phyloP scores from a whole-genome alignment of 1,284 basidiomycete species.

The Cystobasidium pallidum region DNA sequence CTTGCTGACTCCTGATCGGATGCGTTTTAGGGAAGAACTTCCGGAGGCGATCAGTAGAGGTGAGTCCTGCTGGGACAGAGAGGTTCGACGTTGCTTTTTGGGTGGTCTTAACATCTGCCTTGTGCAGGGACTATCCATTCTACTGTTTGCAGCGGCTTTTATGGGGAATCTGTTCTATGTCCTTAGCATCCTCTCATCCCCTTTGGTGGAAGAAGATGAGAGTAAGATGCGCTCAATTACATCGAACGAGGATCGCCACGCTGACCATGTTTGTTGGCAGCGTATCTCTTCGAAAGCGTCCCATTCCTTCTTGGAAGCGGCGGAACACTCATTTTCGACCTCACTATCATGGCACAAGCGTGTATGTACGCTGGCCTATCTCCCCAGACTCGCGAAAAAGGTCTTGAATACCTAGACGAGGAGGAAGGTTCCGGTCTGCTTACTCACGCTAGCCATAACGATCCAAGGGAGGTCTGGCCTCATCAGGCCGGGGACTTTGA shows the following conservation, averaged over 20 bases:
- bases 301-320: slow-evolving; percentile 71
- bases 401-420: not conserved
- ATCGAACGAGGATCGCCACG: not conserved
- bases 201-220: slow-evolving; percentile 57
- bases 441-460: not conserved
- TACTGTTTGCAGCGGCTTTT: slow-evolving; percentile 88
- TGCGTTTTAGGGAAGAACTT: slow-evolving; percentile 58
- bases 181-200: slow-evolving; percentile 72
- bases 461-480: not conserved
- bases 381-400: not conserved
- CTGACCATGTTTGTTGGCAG: slow-evolving; percentile 11
- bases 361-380: slow-evolving; percentile 31
- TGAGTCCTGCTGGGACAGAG: not conserved
- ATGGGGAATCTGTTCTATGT: slow-evolving; percentile 89
- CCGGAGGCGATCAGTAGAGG: slow-evolving; percentile 83
- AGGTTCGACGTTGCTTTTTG: not conserved
- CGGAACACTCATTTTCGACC: slow-evolving; percentile 69
- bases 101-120: not conserved
- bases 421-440: slow-evolving; percentile 15
- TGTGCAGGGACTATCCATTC: slow-evolving; percentile 75
- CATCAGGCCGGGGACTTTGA: not conserved
- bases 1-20: not conserved
- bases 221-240: not conserved
- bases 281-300: slow-evolving; percentile 48
- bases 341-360: slow-evolving; percentile 43